Base-by-base conservation (phyloP, 257 asterid genomes). In the Coffea eugenioides region DNA sequence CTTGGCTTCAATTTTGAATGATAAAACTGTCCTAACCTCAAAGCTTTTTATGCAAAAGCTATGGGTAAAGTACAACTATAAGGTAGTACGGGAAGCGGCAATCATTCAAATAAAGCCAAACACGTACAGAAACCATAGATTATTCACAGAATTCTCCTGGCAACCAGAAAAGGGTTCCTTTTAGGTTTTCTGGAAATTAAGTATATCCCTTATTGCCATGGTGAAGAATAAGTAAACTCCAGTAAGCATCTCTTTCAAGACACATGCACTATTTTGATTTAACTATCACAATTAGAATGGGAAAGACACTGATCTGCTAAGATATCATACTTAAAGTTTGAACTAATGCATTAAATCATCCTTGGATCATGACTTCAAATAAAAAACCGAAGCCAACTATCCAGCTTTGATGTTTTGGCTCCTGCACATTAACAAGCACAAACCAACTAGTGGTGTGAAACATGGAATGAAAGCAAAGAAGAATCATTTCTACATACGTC, bases 401-500 rank as follows among this genome's bases (percentile, higher is more conserved):
- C 71, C 31, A 3, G 20, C 8, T 27, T 46, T 76, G 13, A 64
- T 15, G 36, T 41, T 16, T 80, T 45, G 59, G 46, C 67, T 52
- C 69, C 51, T 49, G 34, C 3, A 15, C 70, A 45, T 12, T 39
- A 15, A 70, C 25, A 67, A 51, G 43, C 13, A 36, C 71, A 73
- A 80, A 72, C 46, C 1, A 15, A 18, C 51, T 25, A n/a, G 11
- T 39, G 27, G 25, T 59, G 25, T n/a, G 31, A 70, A 39, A 45
- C 25, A 45, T 49, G 65, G 12, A 72, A 77, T 62, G 62, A 77
- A 25, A 67, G 16, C 41, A 34, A 21, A 74, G 39, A 74, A 68
- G 80, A 81, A 39, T 78, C 69, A 77, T 82, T 84, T 77, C 74
- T 75, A 89, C 99, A 86, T 91, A 96, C 99, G 99, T 96, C 86